Evolutionary conservation across 1,284 basidiomycete species (phyloP).

Genomic region (Cystobasidiaceae sp.): DNA sequence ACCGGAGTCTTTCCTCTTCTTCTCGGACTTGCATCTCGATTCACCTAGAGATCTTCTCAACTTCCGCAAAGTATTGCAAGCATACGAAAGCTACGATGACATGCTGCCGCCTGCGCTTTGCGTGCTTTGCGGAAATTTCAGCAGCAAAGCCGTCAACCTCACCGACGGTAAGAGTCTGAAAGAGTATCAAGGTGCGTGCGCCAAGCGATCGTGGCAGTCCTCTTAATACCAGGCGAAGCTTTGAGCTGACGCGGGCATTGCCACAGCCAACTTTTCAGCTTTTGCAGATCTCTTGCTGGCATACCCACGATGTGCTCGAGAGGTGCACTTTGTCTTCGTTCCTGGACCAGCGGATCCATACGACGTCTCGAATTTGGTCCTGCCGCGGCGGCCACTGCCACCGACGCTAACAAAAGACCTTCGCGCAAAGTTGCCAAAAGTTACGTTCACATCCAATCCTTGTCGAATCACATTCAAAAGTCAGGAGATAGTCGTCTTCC

Average conservation of each 20-base stretch:
- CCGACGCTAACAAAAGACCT: constrained; percentile 66
- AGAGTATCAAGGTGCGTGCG: constrained; percentile 65
- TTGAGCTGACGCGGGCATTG: neutral
- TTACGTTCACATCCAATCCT: constrained; percentile 82
- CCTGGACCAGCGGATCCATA: constrained; percentile 86
- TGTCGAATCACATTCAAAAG: constrained; percentile 92
- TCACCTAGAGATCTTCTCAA: constrained; percentile 73
- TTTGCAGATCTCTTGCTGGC: constrained; percentile 76
- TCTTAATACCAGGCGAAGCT: too few relatives aligned
- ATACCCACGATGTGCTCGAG: constrained; percentile 68
- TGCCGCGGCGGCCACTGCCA: constrained; percentile 76
- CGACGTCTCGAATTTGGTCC: constrained; percentile 56
- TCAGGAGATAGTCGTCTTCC: constrained; percentile 89
- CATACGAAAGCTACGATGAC: constrained; percentile 75
- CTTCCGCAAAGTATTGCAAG: constrained; percentile 78
- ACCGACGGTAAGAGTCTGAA: constrained; percentile 39
- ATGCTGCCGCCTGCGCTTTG: constrained; percentile 68
- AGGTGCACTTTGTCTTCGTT: constrained; percentile 86
- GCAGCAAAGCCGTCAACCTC: constrained; percentile 53
- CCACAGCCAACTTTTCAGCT: constrained; percentile 72
- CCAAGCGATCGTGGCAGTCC: too few relatives aligned
- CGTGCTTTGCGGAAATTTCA: constrained; percentile 93
- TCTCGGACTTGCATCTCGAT: constrained; percentile 95
- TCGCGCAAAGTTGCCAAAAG: constrained; percentile 64
- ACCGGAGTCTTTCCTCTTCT: constrained; percentile 73